Percentiles rank a stretch among this genome's conserved stretches.
phyloP scores from a whole-genome alignment of 2,329 filamentous ascomycete species.

The Claviceps fusiformis region DNA sequence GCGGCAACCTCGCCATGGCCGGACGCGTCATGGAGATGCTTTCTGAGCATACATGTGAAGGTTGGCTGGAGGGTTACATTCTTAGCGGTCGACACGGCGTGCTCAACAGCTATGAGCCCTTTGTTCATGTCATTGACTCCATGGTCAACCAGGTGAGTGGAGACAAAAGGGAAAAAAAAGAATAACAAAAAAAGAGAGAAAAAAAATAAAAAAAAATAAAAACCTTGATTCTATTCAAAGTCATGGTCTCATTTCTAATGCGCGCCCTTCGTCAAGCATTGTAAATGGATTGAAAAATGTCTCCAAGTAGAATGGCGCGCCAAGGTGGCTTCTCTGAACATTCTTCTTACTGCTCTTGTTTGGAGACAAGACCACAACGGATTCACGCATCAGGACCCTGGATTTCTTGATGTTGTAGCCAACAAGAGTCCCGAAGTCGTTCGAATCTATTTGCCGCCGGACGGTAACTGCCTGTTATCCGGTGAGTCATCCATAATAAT shows the following conservation, averaged over 20 bases:
- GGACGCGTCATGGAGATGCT: slow-evolving; percentile 75
- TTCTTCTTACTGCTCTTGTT: slow-evolving; percentile 63
- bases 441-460: slow-evolving; percentile 67
- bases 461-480: slow-evolving; percentile 65
- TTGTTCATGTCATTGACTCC: slow-evolving; percentile 71
- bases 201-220: neutral
- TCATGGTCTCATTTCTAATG: slow-evolving; percentile 4
- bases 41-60: slow-evolving; percentile 68
- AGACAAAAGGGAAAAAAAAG: too few relatives aligned
- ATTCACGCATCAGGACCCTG: slow-evolving; percentile 70
- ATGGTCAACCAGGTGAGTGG: slow-evolving; percentile 57
- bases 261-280: slow-evolving; percentile 35
- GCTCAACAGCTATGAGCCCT: slow-evolving; percentile 71
- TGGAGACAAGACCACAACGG: slow-evolving; percentile 78
- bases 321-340: slow-evolving; percentile 64
- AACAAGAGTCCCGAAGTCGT: slow-evolving; percentile 73
- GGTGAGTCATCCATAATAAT: slow-evolving; percentile 11
- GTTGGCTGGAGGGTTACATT: slow-evolving; percentile 69
- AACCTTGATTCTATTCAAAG: neutral
- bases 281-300: slow-evolving; percentile 75
- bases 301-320: slow-evolving; percentile 66
- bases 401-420: slow-evolving; percentile 65
- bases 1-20: slow-evolving; percentile 54
- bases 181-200: too few relatives aligned
- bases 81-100: slow-evolving; percentile 63